phyloP scores from a whole-genome alignment of 257 asterid species.

The Pogostemon cablin region DNA sequence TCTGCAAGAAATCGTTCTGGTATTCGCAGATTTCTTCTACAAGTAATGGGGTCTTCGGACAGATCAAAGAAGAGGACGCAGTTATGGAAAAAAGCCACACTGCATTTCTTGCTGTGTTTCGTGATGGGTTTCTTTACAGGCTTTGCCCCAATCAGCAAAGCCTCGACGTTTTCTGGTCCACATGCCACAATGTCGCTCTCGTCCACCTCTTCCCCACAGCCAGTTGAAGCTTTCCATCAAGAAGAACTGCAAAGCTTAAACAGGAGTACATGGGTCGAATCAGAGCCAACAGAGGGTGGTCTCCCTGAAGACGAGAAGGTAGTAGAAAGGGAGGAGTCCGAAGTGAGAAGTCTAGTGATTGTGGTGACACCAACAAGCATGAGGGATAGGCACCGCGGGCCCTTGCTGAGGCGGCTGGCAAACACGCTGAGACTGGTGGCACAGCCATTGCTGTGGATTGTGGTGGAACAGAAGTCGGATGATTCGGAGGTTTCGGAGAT shows the following conservation, averaged over 20 bases:
- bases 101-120: slow-evolving; percentile 77
- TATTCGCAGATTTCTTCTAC: background rate
- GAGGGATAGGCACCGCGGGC: slow-evolving; percentile 44
- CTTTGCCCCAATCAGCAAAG: slow-evolving; percentile 68
- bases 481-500: slow-evolving; percentile 64
- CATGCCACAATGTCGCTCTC: slow-evolving; percentile 27
- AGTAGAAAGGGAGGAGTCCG: background rate
- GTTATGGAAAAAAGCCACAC: slow-evolving; percentile 73
- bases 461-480: slow-evolving; percentile 68
- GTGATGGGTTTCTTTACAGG: slow-evolving; percentile 93
- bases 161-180: slow-evolving; percentile 41
- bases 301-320: slow-evolving; percentile 12
- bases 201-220: slow-evolving; percentile 46
- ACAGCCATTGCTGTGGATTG: slow-evolving; percentile 82
- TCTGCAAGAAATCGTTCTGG: background rate
- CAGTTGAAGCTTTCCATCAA: slow-evolving; percentile 49
- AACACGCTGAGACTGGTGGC: slow-evolving; percentile 74
- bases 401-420: slow-evolving; percentile 60
- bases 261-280: slow-evolving; percentile 36
- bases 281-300: slow-evolving; percentile 31
- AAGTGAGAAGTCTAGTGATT: slow-evolving; percentile 56
- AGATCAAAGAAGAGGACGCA: slow-evolving; percentile 81
- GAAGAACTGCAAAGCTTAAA: slow-evolving; percentile 29
- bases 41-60: slow-evolving; percentile 60
- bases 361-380: slow-evolving; percentile 72